Evolutionary conservation across 2,329 filamentous ascomycete genomes (phyloP).

Genomic region (Metarhizium brunneum): DNA sequence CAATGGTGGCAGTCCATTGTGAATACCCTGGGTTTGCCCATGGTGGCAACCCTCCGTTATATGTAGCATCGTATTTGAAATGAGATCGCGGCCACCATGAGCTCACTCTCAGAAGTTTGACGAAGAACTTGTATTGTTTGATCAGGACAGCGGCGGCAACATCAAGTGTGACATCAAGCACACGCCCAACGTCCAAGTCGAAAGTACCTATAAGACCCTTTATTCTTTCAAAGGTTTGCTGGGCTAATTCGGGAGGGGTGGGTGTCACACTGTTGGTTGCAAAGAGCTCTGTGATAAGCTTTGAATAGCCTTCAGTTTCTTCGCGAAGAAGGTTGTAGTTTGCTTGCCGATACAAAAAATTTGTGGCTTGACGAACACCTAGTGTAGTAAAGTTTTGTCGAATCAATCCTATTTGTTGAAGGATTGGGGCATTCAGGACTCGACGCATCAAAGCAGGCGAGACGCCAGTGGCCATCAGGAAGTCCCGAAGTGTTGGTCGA

Average conservation of each 20-base stretch:
- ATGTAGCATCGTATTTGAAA: slow-evolving; percentile 28
- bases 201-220: slow-evolving; percentile 96
- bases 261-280: slow-evolving; percentile 70
- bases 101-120: slow-evolving; percentile 82
- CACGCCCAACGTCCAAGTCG: slow-evolving; percentile 89
- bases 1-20: slow-evolving; percentile 54
- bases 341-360: slow-evolving; percentile 86
- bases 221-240: slow-evolving; percentile 81
- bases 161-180: slow-evolving; percentile 88
- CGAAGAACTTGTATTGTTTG: slow-evolving; percentile 87
- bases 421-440: slow-evolving; percentile 68
- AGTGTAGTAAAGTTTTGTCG: slow-evolving; percentile 76
- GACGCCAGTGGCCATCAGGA: slow-evolving; percentile 65
- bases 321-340: slow-evolving; percentile 95
- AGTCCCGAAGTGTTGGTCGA: slow-evolving; percentile 47
- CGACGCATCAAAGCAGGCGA: slow-evolving; percentile 65
- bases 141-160: slow-evolving; percentile 91
- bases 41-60: slow-evolving; percentile 60
- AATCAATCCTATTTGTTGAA: slow-evolving; percentile 71
- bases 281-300: slow-evolving; percentile 91
- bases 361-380: slow-evolving; percentile 83
- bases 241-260: slow-evolving; percentile 66
- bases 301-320: slow-evolving; percentile 94
- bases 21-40: slow-evolving; percentile 73
- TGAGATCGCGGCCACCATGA: slow-evolving; percentile 88